Conservation (phyloP, 306 rosid species). For the Vachellia collinsii region DNA sequence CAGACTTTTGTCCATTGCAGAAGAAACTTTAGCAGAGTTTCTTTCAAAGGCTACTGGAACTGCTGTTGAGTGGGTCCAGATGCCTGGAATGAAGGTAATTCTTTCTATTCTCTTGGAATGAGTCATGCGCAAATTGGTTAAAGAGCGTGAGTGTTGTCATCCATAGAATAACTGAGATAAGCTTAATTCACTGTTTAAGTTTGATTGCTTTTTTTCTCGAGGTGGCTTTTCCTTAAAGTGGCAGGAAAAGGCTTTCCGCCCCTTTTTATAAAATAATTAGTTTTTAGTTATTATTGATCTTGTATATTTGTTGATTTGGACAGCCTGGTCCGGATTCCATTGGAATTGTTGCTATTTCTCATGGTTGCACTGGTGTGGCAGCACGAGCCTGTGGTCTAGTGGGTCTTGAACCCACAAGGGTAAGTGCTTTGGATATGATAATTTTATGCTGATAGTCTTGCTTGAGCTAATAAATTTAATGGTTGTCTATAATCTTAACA, state of each 20-base stretch:
- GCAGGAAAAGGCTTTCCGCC: background rate
- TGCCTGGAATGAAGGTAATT: constrained; percentile 96
- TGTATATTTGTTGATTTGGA: background rate
- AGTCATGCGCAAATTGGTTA: background rate
- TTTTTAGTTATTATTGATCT: background rate
- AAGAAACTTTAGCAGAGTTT: constrained; percentile 95
- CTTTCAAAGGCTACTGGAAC: constrained; percentile 96
- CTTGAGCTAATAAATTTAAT: background rate
- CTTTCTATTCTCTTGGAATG: constrained; percentile 16
- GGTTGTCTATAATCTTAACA: constrained; percentile 20
- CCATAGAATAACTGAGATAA: background rate
- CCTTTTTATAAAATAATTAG: no score
- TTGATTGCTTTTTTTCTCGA: background rate
- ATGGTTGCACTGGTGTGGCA: constrained; percentile 99
- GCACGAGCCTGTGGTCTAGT: constrained; percentile 99
- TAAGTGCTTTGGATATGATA: constrained; percentile 42
- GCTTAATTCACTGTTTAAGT: background rate
- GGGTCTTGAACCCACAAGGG: constrained; percentile 99
- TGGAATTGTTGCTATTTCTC: constrained; percentile 99
- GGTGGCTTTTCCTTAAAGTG: background rate
- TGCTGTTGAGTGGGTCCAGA: constrained; percentile 97
- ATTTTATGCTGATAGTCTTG: background rate
- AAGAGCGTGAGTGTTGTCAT: background rate
- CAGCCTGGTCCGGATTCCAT: constrained; percentile 99
- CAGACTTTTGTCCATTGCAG: constrained; percentile 84